These are phyloP conservation scores for Globisporangium camurandrum DNA, from an alignment of 352 stramenopile genomes.

Conservation along the genomic window DNA sequence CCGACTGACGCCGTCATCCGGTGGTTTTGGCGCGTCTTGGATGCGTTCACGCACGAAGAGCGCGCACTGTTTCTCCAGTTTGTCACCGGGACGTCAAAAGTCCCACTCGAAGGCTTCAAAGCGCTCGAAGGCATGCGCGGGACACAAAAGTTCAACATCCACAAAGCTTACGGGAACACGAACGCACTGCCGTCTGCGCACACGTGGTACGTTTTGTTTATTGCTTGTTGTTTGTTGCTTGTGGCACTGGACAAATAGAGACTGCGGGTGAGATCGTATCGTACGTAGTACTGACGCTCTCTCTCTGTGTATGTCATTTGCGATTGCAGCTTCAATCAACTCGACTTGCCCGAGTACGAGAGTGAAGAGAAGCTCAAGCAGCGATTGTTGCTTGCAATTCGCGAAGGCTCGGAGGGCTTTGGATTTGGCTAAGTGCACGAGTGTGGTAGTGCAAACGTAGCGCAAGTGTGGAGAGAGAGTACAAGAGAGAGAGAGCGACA, in stretches of 20 bases:
- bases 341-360: conserved; percentile 98
- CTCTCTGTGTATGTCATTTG: conserved; percentile 5
- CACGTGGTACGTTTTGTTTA: conserved; percentile 85
- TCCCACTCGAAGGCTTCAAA: conserved; percentile 97
- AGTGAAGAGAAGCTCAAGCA: conserved; percentile 96
- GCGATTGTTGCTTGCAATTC: conserved; percentile 96
- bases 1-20: conserved; percentile 85
- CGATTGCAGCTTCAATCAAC: conserved; percentile 93
- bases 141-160: conserved; percentile 99
- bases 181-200: conserved; percentile 90
- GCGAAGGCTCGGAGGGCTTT: conserved; percentile 96
- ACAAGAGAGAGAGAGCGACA: neutral
- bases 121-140: conserved; percentile 98
- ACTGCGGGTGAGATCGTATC: neutral
- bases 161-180: conserved; percentile 93
- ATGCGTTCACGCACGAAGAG: conserved; percentile 88
- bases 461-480: neutral
- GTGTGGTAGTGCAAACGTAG: neutral
- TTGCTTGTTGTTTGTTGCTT: conserved; percentile 6
- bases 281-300: conserved; percentile 5
- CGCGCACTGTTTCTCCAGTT: conserved; percentile 91
- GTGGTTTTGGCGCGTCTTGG: conserved; percentile 93
- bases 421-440: conserved; percentile 91
- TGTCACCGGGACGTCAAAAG: conserved; percentile 89
- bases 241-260: neutral